Conservation (phyloP, 2,329 filamentous ascomycete genomes). For the Dothideomycetes sp. region DNA sequence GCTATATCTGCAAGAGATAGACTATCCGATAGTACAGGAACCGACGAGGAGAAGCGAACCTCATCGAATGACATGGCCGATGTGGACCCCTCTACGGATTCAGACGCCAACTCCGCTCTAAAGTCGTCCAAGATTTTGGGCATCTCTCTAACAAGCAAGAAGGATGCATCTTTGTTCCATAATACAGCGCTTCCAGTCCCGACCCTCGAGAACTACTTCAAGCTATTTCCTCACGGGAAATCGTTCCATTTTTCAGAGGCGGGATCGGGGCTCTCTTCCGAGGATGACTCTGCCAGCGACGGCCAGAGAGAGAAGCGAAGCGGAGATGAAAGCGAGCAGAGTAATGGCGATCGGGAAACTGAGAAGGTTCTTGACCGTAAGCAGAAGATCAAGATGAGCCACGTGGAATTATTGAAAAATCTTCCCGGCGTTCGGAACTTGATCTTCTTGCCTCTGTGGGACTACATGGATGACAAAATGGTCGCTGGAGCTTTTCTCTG, state of each 20-base stretch:
- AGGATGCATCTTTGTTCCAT: conserved; percentile 5
- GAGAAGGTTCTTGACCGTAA: conserved; percentile 10
- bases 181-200: conserved; percentile 2
- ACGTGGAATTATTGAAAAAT: conserved; percentile 27
- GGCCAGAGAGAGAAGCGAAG: conserved; percentile 5
- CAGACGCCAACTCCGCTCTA: not conserved
- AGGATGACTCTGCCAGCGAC: conserved; percentile 15
- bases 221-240: conserved; percentile 16
- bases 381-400: conserved; percentile 25
- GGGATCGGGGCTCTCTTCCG: conserved; percentile 13
- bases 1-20: conserved; percentile 1
- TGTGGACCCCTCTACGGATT: conserved; percentile 6
- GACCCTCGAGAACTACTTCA: conserved; percentile 18
- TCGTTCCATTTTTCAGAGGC: conserved; percentile 17
- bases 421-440: conserved; percentile 20
- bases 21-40: not conserved
- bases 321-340: conserved; percentile 4
- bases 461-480: conserved; percentile 31
- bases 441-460: conserved; percentile 42
- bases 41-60: conserved; percentile 5
- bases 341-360: conserved; percentile 6
- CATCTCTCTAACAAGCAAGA: conserved; percentile 6
- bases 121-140: conserved; percentile 4
- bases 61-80: conserved; percentile 1
- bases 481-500: conserved; percentile 23